A percentile compares a stretch with the other conserved stretches of the same genome.
phyloP scores from a whole-genome alignment of 2,329 filamentous ascomycete genomes.

The Paecilomyces dactylethromorphus region DNA sequence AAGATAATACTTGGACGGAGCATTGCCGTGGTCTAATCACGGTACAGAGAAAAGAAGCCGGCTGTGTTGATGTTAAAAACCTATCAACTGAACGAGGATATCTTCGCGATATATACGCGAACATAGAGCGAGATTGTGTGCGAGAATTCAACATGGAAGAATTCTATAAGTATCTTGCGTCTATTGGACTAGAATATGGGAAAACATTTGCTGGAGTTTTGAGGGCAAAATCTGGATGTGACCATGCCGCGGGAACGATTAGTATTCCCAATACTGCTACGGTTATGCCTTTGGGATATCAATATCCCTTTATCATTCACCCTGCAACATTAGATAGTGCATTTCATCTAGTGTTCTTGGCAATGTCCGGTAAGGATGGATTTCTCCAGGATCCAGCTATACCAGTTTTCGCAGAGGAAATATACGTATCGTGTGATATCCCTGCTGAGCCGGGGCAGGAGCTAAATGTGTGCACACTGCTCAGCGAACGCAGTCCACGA shows the following conservation, averaged over 20 bases:
- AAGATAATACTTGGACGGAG: constrained; percentile 8
- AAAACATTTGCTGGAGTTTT: constrained; percentile 16
- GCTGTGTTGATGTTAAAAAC: background rate
- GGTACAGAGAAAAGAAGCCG: constrained; percentile 3
- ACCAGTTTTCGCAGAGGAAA: background rate
- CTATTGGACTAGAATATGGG: constrained; percentile 8
- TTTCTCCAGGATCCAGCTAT: background rate
- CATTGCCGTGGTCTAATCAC: constrained; percentile 12
- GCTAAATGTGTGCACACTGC: background rate
- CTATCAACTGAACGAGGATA: background rate
- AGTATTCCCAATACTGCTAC: constrained; percentile 8
- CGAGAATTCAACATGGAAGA: background rate
- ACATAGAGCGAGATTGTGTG: background rate
- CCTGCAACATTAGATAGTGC: constrained; percentile 12
- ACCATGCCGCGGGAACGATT: constrained; percentile 3
- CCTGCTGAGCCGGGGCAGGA: background rate
- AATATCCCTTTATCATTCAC: constrained; percentile 11
- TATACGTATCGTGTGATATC: background rate
- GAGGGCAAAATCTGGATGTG: constrained; percentile 18
- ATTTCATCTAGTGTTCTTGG: constrained; percentile 9
- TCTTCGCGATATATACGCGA: background rate
- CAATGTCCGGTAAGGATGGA: background rate
- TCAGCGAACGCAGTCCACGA: background rate
- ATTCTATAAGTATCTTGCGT: constrained; percentile 5
- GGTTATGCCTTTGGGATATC: constrained; percentile 10